Conservation (phyloP, 2,329 filamentous ascomycete genomes). For the Aurifilum marmelostoma region DNA sequence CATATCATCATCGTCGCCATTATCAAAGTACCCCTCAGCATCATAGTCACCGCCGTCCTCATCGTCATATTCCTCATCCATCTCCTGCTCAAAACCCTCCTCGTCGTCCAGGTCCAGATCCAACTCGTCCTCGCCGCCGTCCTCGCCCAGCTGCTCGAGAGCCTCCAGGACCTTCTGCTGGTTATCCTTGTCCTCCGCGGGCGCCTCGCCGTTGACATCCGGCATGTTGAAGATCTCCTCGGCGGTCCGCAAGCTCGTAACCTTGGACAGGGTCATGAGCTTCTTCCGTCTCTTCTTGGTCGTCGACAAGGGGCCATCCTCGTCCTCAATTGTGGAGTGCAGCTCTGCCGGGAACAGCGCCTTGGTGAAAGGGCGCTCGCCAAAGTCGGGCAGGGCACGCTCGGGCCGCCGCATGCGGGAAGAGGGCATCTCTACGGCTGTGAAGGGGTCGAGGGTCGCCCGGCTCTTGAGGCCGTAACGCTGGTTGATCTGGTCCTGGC, state of each 20-base stretch:
- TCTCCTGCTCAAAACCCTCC: constrained; percentile 51
- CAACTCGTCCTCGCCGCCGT: constrained; percentile 40
- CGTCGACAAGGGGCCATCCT: constrained; percentile 40
- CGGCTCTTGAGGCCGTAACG: constrained; percentile 59
- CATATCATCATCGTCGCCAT: constrained; percentile 57
- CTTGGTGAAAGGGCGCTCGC: constrained; percentile 50
- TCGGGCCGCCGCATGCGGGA: constrained; percentile 57
- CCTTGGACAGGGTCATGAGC: constrained; percentile 50
- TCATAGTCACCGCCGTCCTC: constrained; percentile 65
- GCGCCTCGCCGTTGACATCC: constrained; percentile 37
- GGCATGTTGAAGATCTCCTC: constrained; percentile 54
- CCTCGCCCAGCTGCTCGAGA: constrained; percentile 48
- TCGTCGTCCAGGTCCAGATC: constrained; percentile 49
- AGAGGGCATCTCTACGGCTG: constrained; percentile 61
- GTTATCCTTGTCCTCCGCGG: constrained; percentile 33
- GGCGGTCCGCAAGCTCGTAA: constrained; percentile 53
- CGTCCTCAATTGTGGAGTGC: constrained; percentile 57
- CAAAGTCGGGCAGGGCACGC: constrained; percentile 58
- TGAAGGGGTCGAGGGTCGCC: constrained; percentile 61
- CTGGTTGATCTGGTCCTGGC: constrained; percentile 61
- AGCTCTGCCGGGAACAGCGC: constrained; percentile 60
- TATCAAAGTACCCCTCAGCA: constrained; percentile 64
- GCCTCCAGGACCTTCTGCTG: constrained; percentile 47
- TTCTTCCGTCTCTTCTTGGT: constrained; percentile 43
- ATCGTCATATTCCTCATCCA: constrained; percentile 54